Percentiles rank a stretch among this genome's conserved stretches.
phyloP scores from a whole-genome alignment of 495 filamentous ascomycete genomes.

The Chaetomidium leptoderma region DNA sequence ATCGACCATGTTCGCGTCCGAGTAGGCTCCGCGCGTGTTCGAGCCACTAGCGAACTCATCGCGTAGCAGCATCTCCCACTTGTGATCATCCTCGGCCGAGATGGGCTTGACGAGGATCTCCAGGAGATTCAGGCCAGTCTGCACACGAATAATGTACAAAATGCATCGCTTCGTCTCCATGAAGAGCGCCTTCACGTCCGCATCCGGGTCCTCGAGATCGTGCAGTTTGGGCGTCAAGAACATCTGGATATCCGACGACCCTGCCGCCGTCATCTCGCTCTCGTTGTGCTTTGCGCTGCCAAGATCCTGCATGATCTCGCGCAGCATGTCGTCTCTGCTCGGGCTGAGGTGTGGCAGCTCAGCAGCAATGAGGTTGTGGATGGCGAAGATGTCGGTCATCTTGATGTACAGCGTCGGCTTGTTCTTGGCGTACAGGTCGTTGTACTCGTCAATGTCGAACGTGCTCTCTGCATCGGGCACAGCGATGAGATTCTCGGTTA shows the following conservation, averaged over 20 bases:
- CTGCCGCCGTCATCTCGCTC: slow-evolving; percentile 80
- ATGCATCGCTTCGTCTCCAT: slow-evolving; percentile 98
- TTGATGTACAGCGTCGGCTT: slow-evolving; percentile 98
- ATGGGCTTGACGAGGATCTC: slow-evolving; percentile 93
- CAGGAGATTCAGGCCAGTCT: slow-evolving; percentile 85
- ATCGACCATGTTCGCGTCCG: slow-evolving; percentile 85
- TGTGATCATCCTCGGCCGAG: slow-evolving; percentile 76
- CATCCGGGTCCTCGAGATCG: slow-evolving; percentile 88
- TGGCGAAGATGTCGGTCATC: slow-evolving; percentile 93
- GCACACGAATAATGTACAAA: slow-evolving; percentile 94
- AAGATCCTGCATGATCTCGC: slow-evolving; percentile 86
- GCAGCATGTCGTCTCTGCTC: slow-evolving; percentile 77
- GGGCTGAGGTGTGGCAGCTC: slow-evolving; percentile 74
- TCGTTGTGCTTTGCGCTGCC: slow-evolving; percentile 95
- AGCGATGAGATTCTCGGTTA: slow-evolving; percentile 68
- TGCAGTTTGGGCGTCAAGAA: slow-evolving; percentile 89
- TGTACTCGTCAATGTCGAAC: slow-evolving; percentile 98
- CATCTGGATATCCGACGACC: slow-evolving; percentile 85
- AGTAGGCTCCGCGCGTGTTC: slow-evolving; percentile 75
- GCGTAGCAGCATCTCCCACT: slow-evolving; percentile 77
- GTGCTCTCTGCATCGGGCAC: slow-evolving; percentile 81
- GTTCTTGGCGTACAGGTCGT: slow-evolving; percentile 90
- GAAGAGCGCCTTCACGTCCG: slow-evolving; percentile 82
- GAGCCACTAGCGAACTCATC: slow-evolving; percentile 72
- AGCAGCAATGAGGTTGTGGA: slow-evolving; percentile 80